Conservation (phyloP, 1,139 yeast genomes). For the Blastobotrys illinoisensis region DNA sequence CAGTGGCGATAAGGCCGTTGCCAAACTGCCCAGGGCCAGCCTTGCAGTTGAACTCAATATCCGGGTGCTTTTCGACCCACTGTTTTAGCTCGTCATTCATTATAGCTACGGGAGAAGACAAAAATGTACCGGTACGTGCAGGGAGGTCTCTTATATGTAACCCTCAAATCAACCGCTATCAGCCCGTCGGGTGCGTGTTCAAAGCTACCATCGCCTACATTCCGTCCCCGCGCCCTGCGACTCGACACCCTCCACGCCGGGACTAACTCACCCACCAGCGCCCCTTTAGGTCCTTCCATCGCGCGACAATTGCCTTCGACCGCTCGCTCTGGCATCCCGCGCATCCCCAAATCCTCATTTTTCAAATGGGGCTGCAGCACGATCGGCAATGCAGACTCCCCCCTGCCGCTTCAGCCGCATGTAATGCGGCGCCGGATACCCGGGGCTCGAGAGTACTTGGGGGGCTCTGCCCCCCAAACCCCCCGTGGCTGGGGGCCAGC, state of each 20-base stretch:
- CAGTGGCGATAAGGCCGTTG: slow-evolving; percentile 13
- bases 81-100: slow-evolving; percentile 7
- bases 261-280: no score
- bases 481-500: no score
- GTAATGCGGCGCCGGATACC: not conserved
- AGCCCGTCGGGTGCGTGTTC: not conserved
- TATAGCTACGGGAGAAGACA: not conserved
- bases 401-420: not conserved
- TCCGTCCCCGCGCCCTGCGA: no score
- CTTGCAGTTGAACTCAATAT: slow-evolving; percentile 12
- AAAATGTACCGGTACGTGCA: not conserved
- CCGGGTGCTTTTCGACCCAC: slow-evolving; percentile 9
- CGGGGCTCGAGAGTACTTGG: no score
- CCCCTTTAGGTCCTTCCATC: no score
- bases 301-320: no score
- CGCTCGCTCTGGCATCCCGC: no score
- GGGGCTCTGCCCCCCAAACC: no score
- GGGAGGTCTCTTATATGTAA: not conserved
- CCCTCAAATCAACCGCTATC: not conserved
- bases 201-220: not conserved
- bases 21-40: slow-evolving; percentile 14
- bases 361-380: no score
- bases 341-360: no score
- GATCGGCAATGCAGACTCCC: no score
- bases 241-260: no score